These are phyloP conservation scores for Botrytis porri DNA, from an alignment of 2,329 filamentous ascomycete species.

Conservation along the genomic window DNA sequence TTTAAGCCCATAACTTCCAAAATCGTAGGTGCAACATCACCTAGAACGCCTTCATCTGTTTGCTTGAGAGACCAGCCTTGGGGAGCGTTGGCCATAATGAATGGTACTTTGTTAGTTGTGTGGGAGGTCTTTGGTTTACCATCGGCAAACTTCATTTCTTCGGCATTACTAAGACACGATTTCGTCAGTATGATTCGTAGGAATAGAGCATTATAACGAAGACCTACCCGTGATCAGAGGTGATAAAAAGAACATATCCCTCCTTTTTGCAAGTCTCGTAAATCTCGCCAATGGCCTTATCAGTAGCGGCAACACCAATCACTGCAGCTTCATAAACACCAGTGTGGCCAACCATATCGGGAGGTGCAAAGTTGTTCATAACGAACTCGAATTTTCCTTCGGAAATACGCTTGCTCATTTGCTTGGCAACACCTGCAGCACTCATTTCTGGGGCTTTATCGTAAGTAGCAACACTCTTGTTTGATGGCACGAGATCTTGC, in stretches of 20 bases:
- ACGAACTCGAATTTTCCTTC: slow-evolving; percentile 91
- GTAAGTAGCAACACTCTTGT: slow-evolving; percentile 88
- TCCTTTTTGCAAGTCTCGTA: slow-evolving; percentile 92
- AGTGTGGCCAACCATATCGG: slow-evolving; percentile 99
- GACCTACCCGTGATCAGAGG: slow-evolving; percentile 81
- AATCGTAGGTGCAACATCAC: slow-evolving; percentile 94
- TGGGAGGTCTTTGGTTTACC: slow-evolving; percentile 97
- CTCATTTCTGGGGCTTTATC: slow-evolving; percentile 96
- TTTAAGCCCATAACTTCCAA: slow-evolving; percentile 87
- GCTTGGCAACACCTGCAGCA: slow-evolving; percentile 82
- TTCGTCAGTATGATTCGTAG: slow-evolving; percentile 12
- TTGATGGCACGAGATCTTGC: slow-evolving; percentile 77
- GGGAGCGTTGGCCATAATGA: slow-evolving; percentile 97
- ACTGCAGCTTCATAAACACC: slow-evolving; percentile 95
- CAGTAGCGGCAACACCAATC: slow-evolving; percentile 77
- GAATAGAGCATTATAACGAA: not conserved
- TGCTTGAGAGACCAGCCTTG: slow-evolving; percentile 81
- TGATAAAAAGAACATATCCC: slow-evolving; percentile 92
- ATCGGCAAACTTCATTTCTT: slow-evolving; percentile 97
- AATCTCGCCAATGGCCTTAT: slow-evolving; percentile 89
- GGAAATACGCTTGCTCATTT: slow-evolving; percentile 80
- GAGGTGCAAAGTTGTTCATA: slow-evolving; percentile 99
- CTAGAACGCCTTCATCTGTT: slow-evolving; percentile 72
- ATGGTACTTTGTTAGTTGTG: slow-evolving; percentile 96
- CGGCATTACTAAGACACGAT: slow-evolving; percentile 63